Evolutionary conservation across 768 basidiomycete genomes (phyloP).

Genomic region (Xerocomellus chrysenteron): DNA sequence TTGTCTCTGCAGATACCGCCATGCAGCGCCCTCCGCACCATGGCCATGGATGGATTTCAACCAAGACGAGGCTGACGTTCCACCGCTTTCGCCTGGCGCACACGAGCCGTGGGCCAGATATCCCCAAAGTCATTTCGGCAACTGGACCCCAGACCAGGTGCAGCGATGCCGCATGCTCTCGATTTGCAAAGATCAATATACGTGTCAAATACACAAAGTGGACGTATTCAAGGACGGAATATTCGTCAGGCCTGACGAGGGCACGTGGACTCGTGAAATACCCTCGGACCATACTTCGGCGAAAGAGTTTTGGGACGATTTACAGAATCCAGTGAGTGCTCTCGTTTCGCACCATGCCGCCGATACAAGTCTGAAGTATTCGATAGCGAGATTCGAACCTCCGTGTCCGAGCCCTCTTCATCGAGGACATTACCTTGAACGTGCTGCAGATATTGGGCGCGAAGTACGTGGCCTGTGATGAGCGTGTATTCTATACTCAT

Average conservation of each 20-base stretch:
- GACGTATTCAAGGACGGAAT: conserved; percentile 15
- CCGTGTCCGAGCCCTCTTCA: conserved; percentile 36
- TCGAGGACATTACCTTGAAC: conserved; percentile 34
- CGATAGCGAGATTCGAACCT: conserved; percentile 22
- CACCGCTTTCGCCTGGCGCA: not conserved
- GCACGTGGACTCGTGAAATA: conserved; percentile 9
- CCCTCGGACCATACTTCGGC: conserved; percentile 8
- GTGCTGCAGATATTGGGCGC: conserved; percentile 39
- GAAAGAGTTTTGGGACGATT: conserved; percentile 28
- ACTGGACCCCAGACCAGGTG: conserved; percentile 52
- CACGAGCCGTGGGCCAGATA: conserved; percentile 36
- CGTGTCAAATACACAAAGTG: conserved; percentile 22
- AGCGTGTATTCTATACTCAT: not conserved
- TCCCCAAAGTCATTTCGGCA: conserved; percentile 53
- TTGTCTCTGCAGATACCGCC: conserved; percentile 33
- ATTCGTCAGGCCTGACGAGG: conserved; percentile 16
- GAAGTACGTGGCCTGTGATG: conserved; percentile 22
- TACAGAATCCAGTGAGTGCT: conserved; percentile 27
- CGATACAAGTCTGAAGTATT: not conserved
- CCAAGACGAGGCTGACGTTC: conserved; percentile 18
- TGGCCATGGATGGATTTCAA: conserved; percentile 45
- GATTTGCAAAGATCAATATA: conserved; percentile 13
- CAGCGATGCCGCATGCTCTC: conserved; percentile 33
- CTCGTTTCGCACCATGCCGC: not conserved
- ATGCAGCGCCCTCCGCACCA: conserved; percentile 39